These are phyloP conservation scores for Cryphonectria nitschkei DNA, from an alignment of 2,329 filamentous ascomycete species.

Conservation along the genomic window DNA sequence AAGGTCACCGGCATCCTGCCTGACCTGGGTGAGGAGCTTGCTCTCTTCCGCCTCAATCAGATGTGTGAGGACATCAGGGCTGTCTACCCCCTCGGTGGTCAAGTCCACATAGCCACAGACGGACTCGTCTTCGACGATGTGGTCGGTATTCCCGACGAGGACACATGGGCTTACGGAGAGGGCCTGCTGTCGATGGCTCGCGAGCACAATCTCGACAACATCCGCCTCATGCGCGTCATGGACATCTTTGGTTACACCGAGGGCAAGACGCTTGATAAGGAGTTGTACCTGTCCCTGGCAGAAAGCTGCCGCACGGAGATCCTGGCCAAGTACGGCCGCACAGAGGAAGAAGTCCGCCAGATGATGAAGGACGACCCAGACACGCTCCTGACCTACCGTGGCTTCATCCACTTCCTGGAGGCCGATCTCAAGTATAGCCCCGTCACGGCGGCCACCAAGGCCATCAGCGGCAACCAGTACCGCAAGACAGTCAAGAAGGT, in stretches of 20 bases:
- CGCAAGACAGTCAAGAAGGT: slow-evolving; percentile 30
- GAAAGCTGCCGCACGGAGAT: slow-evolving; percentile 38
- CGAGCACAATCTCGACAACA: background rate
- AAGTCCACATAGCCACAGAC: background rate
- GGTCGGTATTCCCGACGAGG: background rate
- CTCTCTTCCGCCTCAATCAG: background rate
- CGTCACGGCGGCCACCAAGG: slow-evolving; percentile 16
- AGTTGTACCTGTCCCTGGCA: background rate
- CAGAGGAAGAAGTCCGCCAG: slow-evolving; percentile 28
- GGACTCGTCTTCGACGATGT: background rate
- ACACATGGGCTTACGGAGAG: background rate
- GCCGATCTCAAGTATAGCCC: slow-evolving; percentile 28
- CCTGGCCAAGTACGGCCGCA: slow-evolving; percentile 24
- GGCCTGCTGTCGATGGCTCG: background rate
- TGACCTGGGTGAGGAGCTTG: slow-evolving; percentile 38
- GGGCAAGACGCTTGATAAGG: background rate
- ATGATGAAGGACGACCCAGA: slow-evolving; percentile 32
- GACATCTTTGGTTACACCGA: background rate
- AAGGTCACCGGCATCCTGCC: slow-evolving; percentile 43
- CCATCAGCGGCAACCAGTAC: slow-evolving; percentile 29
- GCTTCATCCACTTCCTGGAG: slow-evolving; percentile 32
- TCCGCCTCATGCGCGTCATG: slow-evolving; percentile 1
- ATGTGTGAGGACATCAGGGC: background rate
- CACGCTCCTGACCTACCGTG: slow-evolving; percentile 31
- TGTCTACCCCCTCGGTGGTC: background rate